Base-by-base conservation (phyloP, 2,329 filamentous ascomycete genomes). In the Ophiostoma sp. region DNA sequence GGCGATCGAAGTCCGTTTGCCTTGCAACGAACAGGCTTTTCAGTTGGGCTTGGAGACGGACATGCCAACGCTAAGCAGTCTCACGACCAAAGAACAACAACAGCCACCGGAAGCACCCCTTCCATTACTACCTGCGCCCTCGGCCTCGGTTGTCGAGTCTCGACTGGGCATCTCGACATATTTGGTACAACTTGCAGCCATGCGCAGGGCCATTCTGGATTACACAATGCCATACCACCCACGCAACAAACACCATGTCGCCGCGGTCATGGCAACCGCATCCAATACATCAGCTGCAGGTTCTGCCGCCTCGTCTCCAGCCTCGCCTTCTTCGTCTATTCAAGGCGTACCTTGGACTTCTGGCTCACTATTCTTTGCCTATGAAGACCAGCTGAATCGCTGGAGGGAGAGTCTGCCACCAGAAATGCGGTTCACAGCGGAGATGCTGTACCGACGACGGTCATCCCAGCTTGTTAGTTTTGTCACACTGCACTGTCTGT, bases 221-320 rank as follows among this genome's bases (percentile, higher is more conserved):
- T 72, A 72, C 71, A 72, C 71, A 1, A 63, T 72, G 50, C 71
- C 71, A 2, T 72, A 69, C 50, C 63, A 72, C 11, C 48, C 71
- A 3, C 71, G 71, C 22, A 72, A 72, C 71, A 72, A 63, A 22
- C 59, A 39, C 8, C 31, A 63, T 3, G 61, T 31, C 15, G 45
- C 50, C 1, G 48, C 45, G 22, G 36, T 36, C 28, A n/a, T 50
- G 39, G 59, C 59, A 3, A 39, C 39, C 2, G 33, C 64, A 0
- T 17, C 61, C 1, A 45, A 22, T 11, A 28, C 61, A 2, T 25
- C 39, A 15, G 11, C 12, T 15, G 61, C 61, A 1, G 55, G 25
- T 11, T 59, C 57, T 33, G 57, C 57, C 1, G 31, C 28, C 1
- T 48, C 63, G 5, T 31, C 42, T 6, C 22, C 25, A 4, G 2